A percentile compares a stretch with the other conserved stretches of the same genome.
Evolutionary conservation across 768 basidiomycete species (phyloP).

Genomic region (Lentinula guzmanii): DNA sequence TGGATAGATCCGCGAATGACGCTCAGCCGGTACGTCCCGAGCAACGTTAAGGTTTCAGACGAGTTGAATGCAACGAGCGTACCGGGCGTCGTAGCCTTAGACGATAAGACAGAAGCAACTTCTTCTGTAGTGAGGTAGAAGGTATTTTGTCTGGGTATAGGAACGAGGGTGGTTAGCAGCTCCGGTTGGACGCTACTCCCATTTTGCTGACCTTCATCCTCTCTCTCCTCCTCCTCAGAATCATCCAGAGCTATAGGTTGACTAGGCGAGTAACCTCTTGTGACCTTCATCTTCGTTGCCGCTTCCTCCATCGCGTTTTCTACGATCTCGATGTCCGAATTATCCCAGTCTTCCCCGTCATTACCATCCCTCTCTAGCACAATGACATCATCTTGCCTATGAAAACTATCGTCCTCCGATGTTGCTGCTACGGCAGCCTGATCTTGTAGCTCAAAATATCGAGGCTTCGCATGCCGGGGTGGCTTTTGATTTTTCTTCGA

Average conservation of each 20-base stretch:
- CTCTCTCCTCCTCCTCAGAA: slow-evolving; percentile 39
- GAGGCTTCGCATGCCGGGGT: slow-evolving; percentile 15
- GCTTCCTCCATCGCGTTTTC: slow-evolving; percentile 10
- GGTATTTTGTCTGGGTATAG: slow-evolving; percentile 36
- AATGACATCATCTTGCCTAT: slow-evolving; percentile 30
- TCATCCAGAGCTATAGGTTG: slow-evolving; percentile 28
- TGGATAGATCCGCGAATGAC: slow-evolving; percentile 59
- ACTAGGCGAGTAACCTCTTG: slow-evolving; percentile 51
- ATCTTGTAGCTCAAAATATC: slow-evolving; percentile 25
- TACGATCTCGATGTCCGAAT: slow-evolving; percentile 6
- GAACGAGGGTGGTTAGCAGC: slow-evolving; percentile 45
- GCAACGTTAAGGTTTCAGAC: slow-evolving; percentile 54
- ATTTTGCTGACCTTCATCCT: not conserved
- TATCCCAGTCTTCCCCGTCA: slow-evolving; percentile 20
- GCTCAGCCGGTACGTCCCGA: slow-evolving; percentile 58
- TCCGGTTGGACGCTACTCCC: not conserved
- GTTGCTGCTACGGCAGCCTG: not conserved
- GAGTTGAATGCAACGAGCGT: slow-evolving; percentile 38
- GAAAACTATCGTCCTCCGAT: slow-evolving; percentile 22
- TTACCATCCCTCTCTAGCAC: slow-evolving; percentile 32
- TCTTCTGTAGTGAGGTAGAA: slow-evolving; percentile 40
- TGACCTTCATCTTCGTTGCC: slow-evolving; percentile 13
- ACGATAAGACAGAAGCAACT: slow-evolving; percentile 19
- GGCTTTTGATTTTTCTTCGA: slow-evolving; percentile 16
- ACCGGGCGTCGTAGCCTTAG: slow-evolving; percentile 9